Evolutionary conservation across 495 filamentous ascomycete species (phyloP).

Genomic region (Hypomontagnella monticulosa): DNA sequence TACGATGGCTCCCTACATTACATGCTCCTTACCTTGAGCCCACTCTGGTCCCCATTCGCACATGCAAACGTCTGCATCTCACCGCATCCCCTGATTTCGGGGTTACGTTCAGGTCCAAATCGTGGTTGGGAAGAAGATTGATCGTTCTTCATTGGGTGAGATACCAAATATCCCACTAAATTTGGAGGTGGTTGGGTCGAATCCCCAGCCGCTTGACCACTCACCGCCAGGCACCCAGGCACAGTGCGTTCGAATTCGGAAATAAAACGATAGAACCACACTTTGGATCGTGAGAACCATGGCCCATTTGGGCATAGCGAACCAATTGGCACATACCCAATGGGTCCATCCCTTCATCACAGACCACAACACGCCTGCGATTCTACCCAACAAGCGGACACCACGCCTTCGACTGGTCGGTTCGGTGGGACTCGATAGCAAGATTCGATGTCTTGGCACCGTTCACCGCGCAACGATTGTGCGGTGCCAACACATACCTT

Average conservation of each 20-base stretch:
- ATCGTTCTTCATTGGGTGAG: conserved; percentile 25
- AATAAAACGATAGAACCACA: conserved; percentile 20
- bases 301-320: conserved; percentile 23
- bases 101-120: conserved; percentile 24
- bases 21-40: conserved; percentile 20
- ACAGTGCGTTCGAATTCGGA: conserved; percentile 32
- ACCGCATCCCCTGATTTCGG: conserved; percentile 11
- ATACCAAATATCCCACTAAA: conserved; percentile 5
- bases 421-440: conserved; percentile 18
- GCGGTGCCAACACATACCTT: conserved; percentile 17
- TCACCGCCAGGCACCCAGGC: conserved; percentile 31
- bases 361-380: neutral
- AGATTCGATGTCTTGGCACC: conserved; percentile 37
- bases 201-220: conserved; percentile 26
- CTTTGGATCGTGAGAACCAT: conserved; percentile 15
- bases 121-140: conserved; percentile 23
- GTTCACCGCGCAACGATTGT: conserved; percentile 21
- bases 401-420: conserved; percentile 19
- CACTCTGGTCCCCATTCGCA: conserved; percentile 17
- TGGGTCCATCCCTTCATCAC: conserved; percentile 8
- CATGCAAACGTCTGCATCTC: conserved; percentile 14
- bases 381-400: conserved; percentile 29
- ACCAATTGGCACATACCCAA: conserved; percentile 25
- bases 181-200: conserved; percentile 36
- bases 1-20: conserved; percentile 27